phyloP scores from a whole-genome alignment of 176 grass and related monocot species.

The Rhynchospora breviuscula region DNA sequence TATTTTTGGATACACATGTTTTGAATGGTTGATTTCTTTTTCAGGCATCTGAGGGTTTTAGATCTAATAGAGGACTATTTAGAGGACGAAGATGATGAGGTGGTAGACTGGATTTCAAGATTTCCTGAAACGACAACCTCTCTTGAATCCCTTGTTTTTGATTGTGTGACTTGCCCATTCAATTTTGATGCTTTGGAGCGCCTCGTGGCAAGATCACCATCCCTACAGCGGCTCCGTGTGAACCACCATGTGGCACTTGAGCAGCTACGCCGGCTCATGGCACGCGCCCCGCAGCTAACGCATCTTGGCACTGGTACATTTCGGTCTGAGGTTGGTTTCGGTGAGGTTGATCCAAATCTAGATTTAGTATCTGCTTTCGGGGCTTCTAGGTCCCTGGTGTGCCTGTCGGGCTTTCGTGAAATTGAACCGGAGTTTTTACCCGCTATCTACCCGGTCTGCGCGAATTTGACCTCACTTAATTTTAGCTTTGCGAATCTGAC shows the following conservation, averaged over 20 bases:
- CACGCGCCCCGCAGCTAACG: slow-evolving; percentile 62
- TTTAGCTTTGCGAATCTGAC: slow-evolving; percentile 69
- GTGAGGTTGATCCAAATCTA: slow-evolving; percentile 30
- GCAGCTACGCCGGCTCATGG: slow-evolving; percentile 66
- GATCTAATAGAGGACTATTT: slow-evolving; percentile 81
- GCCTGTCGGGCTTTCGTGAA: slow-evolving; percentile 76
- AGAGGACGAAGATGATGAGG: slow-evolving; percentile 59
- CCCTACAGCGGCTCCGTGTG: slow-evolving; percentile 42
- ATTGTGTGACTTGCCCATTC: slow-evolving; percentile 47
- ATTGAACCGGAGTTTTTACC: slow-evolving; percentile 50
- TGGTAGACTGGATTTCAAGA: slow-evolving; percentile 82
- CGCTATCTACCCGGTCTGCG: slow-evolving; percentile 60
- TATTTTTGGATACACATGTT: background rate
- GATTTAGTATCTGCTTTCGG: slow-evolving; percentile 56
- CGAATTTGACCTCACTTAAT: slow-evolving; percentile 69
- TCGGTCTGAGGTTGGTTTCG: slow-evolving; percentile 36
- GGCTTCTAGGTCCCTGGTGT: slow-evolving; percentile 50
- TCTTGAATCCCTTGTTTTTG: slow-evolving; percentile 67
- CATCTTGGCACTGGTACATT: slow-evolving; percentile 87
- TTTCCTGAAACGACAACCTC: slow-evolving; percentile 60
- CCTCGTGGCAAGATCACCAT: slow-evolving; percentile 57
- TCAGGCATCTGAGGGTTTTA: slow-evolving; percentile 64
- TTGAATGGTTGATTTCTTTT: slow-evolving; percentile 25
- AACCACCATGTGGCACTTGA: slow-evolving; percentile 69
- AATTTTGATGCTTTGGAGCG: slow-evolving; percentile 80